Evolutionary conservation across 805 yeast species (phyloP), one percentile per base, ranked within the genome.

Genomic region (Clavispora phyllophila): DNA sequence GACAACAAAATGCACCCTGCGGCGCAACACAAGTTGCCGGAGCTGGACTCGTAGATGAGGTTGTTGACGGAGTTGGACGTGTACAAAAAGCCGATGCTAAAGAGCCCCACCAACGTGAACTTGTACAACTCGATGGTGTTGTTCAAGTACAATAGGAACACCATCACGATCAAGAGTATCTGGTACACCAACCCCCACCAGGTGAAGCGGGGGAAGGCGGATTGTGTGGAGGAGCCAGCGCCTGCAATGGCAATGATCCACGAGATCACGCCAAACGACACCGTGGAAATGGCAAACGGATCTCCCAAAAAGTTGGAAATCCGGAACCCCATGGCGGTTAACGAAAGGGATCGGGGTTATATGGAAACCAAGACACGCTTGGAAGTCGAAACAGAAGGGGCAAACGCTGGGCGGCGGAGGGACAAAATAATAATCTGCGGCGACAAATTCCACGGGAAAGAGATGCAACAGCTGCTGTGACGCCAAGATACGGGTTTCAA

Each of bases 181-280:
- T 91, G 82, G 58, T 79, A 93, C 2, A 85, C 90, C 5, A 93
- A 62, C 1, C 95, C 96, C 99, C 99, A 93, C 99, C 99, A 91
- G 4, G 93, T 79, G 63, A 91, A 85, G 50, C 79, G 78, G 1
- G 97, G 96, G 58, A 84, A 87, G 5, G 63, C 50, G 13, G 39
- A 31, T 23, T 55, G 57, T 23, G 43, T 41, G 25, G 65, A 52
- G 9, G 73, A 61, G 15, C 86, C 80, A 13, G 95, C 86, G 2
- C 97, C 97, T 2, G 84, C 95, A 42, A 93, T 73, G 9, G 96
- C 87, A 39, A 93, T 78, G 45, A 88, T 70, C 98, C 98, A 91
- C 13, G 96, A 79, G 20, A 88, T 72, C 37, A 66, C 44, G 15
- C 89, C 84, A 40, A 90, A 78, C 1, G 89, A 79, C 29, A 86